These are phyloP conservation scores for Pyrenochaeta sp. DNA, from an alignment of 2,329 filamentous ascomycete species.

Conservation along the genomic window DNA sequence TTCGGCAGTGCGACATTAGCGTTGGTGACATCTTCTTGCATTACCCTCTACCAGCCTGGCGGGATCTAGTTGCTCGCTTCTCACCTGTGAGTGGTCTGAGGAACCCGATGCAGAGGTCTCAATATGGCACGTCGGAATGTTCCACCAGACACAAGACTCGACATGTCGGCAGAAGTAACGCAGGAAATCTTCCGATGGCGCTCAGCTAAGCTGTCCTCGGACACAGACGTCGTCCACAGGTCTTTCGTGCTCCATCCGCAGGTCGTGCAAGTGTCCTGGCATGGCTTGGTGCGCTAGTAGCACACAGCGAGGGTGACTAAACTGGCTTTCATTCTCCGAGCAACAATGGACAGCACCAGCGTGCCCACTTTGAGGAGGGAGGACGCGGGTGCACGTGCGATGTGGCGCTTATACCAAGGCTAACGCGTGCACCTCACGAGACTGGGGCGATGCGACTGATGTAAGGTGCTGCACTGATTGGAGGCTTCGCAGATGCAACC, in stretches of 20 bases:
- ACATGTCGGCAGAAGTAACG: constrained; percentile 10
- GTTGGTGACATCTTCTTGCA: constrained; percentile 9
- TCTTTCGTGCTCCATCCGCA: neutral
- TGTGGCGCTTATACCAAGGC: constrained; percentile 9
- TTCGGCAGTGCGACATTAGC: constrained; percentile 2
- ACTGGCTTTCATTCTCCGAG: neutral
- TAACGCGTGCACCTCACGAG: constrained; percentile 4
- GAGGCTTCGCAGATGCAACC: constrained; percentile 14
- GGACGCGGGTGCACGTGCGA: constrained; percentile 8
- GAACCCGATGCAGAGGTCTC: constrained; percentile 18
- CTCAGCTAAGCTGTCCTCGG: constrained; percentile 1
- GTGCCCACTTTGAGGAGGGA: neutral
- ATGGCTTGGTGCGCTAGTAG: neutral
- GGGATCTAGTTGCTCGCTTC: constrained; percentile 3
- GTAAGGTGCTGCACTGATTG: constrained; percentile 20
- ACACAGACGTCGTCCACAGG: neutral
- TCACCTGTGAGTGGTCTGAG: constrained; percentile 2
- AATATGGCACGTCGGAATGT: constrained; percentile 12
- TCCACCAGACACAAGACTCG: constrained; percentile 12
- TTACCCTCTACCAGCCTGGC: neutral
- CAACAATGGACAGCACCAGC: neutral
- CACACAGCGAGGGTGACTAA: neutral
- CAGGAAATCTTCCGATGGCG: constrained; percentile 10
- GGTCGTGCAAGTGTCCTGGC: neutral
- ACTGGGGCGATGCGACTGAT: constrained; percentile 5